Base-by-base conservation (phyloP, 2,329 filamentous ascomycete genomes). In the Mollisiaceae sp. region DNA sequence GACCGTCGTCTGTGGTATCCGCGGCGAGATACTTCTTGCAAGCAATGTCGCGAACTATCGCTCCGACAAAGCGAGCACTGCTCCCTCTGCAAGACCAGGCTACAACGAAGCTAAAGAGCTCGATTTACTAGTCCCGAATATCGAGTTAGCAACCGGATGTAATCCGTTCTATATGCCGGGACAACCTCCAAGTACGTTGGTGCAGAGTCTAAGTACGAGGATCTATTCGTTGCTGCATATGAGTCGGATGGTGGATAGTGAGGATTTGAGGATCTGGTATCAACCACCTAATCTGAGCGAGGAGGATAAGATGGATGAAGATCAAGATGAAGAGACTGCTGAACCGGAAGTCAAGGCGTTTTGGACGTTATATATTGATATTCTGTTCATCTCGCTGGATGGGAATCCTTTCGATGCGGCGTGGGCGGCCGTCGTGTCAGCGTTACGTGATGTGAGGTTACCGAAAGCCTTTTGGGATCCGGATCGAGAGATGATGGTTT, bases 311-410 rank as follows among this genome's bases (percentile, higher is more conserved):
- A 79, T 77, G 54, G 78, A 80, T 12, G 76, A 76, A 8, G 75
- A 76, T n/a, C 73, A 72, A 12, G 73, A 75, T 9, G 73, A 74
- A 3, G 70, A 74, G 8, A 71, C 70, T 22, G 60, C 66, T 38
- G 64, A 65, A 3, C 67, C 76, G 8, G 83, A 88, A 68, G 78
- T 94, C 12, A 94, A 91, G 76, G 95, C 91, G 0, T 98, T 96
- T 78, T 99, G 94, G 95, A 89, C 92, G 11, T 86, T 99, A 22
- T 97, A 97, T 78, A 91, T 99, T 70, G 94, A 98, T 75, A 84
- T 97, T n/a, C 86, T 97, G 75, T 95, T 97, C 79, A 90, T 99
- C 71, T 96, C 92, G 0, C 88, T 97, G 59, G 94, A 97, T 69
- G 94, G 94, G 6, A 97, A 95, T 74, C 87, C 93, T 1, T 94